Evolutionary conservation across 2,329 filamentous ascomycete species (phyloP), one percentile per base, ranked within the genome.

Genomic region (Sarocladiaceae sp.): DNA sequence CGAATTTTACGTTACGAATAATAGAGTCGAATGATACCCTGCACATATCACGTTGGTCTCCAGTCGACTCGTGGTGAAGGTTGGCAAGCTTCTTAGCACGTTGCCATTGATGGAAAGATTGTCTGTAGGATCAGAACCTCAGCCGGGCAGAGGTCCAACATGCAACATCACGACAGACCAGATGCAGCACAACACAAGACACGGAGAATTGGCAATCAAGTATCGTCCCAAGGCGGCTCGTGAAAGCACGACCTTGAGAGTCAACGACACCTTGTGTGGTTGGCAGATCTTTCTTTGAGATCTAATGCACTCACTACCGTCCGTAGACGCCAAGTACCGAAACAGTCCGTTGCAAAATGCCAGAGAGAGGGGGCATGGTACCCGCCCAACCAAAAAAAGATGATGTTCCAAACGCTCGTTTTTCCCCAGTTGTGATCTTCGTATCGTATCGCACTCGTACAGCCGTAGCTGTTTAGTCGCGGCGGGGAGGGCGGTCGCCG

Each of bases 231-330:
- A 65, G 70, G 71, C 35, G 18, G 29, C 17, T 18, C 28, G 18
- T 26, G 17, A 31, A 4, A 17, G 40, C 22, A 33, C 17, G 53
- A 61, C 65, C 68, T 68, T 66, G 73, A 83, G 85, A 90, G 78
- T 93, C 87, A 72, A 90, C 90, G 90, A 96, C 90, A 96, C 90
- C 90, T 91, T 80, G 66, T 77, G 74, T 78, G 77, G 73, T 73
- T 72, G 71, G 72, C 70, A 78, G 75, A 79, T 80, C 76, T 75
- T 71, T 75, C 71, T 74, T 78, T 73, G 66, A 78, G 77, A 82
- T 77, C 80, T 83, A 78, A 72, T 72, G 70, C 65, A 67, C 76
- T 77, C 75, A 78, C 74, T 79, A 74, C 71, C 71, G 71, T 76
- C 76, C 75, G 71, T 69, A 75, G 76, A 82, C 78, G 76, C 78